Evolutionary conservation across 352 stramenopile species (phyloP), one percentile per base, ranked within the genome.

Genomic region (Pilasporangium apinafurcum): DNA sequence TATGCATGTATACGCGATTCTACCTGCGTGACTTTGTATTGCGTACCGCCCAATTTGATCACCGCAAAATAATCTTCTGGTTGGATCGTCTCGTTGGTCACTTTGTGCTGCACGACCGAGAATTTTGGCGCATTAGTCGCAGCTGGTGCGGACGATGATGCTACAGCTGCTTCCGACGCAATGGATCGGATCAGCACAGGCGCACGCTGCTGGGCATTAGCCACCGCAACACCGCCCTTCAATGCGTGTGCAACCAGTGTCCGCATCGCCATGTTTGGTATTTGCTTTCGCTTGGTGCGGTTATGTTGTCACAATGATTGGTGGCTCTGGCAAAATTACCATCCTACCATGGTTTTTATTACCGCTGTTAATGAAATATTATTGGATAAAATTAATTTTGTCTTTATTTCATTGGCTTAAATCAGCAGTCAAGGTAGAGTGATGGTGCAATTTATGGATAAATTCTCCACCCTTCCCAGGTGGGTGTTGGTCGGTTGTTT

Each of bases 1-100:
- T 26, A 26, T 5, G 16, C 16, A 36, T 37, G 24, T 29, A n/a
- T n/a, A 34, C 5, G 4, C 8, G 33, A 34, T 3, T 47, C 4
- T 44, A 83, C 71, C 66, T 90, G 64, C 22, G 78, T 82, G 46
- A 93, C 78, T 62, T 93, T 93, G 65, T 90, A 93, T 60, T 93
- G 81, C 38, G 78, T 93, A 17, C 75, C 78, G 24, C 59, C 76
- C 28, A 93, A 65, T 62, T 93, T 93, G 44, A 93, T 59, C 21
- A 93, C 74, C 10, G 81, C 81, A 51, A 93, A 93, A 53, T 84
- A 85, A 49, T 89, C 80, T 33, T 83, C 67, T 5, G 75, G 68
- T 30, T 70, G 67, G 45, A 88, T 78, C 32, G 66, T 48, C 30
- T 81, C 72, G 8, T 74, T 62, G 6, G 70, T 82, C 37, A 88